A percentile compares a stretch with the other conserved stretches of the same genome.
Conservation (phyloP, 257 asterid species). For the Solanum stenotomum region DNA sequence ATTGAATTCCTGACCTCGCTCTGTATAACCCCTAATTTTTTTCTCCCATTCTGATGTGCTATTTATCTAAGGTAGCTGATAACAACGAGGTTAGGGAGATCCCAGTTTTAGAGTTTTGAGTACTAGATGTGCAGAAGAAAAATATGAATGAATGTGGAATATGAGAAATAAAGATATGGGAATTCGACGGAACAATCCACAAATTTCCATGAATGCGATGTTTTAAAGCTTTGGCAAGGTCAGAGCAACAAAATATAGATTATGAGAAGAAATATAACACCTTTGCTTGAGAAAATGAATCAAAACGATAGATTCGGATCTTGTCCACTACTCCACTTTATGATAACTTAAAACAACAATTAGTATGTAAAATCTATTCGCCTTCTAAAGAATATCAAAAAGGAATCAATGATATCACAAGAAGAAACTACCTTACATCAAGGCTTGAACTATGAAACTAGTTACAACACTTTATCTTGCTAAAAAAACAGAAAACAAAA, state of each 20-base stretch:
- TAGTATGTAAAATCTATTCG: background rate
- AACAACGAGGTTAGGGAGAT: background rate
- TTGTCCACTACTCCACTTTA: background rate
- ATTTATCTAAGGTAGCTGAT: background rate
- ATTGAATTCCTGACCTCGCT: background rate
- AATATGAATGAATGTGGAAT: background rate
- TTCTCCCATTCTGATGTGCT: background rate
- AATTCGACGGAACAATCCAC: background rate
- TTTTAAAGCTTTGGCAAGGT: background rate
- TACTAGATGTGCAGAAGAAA: background rate
- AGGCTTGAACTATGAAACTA: background rate
- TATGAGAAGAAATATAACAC: background rate
- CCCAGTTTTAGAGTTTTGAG: background rate
- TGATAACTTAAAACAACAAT: background rate
- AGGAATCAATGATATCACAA: background rate
- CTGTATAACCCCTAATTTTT: background rate
- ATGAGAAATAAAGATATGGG: background rate
- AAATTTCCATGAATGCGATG: background rate
- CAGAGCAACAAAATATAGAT: background rate
- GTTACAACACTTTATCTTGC: background rate
- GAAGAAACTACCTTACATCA: background rate
- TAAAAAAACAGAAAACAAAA: background rate
- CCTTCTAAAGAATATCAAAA: background rate
- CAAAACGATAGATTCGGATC: background rate
- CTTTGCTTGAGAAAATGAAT: background rate